Conservation (phyloP, 129 eudicot genomes). For the Lactuca sativa region DNA sequence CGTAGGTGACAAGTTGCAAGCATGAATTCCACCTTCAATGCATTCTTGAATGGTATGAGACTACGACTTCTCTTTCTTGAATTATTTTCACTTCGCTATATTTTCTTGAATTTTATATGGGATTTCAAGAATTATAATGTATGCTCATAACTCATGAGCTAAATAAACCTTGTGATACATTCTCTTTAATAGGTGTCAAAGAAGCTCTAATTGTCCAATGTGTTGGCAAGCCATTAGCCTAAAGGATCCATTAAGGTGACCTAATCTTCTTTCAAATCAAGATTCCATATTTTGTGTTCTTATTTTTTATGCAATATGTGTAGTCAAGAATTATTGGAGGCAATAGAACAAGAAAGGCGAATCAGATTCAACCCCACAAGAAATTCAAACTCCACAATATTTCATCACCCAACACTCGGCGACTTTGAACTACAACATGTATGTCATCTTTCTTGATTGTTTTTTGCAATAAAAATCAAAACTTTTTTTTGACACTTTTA, state of each 20-base stretch:
- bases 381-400: slow-evolving; percentile 60
- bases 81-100: background rate
- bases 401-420: slow-evolving; percentile 73
- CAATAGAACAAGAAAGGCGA: slow-evolving; percentile 62
- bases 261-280: background rate
- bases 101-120: slow-evolving; percentile 1
- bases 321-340: slow-evolving; percentile 81
- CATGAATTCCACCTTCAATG: slow-evolving; percentile 92
- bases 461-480: background rate
- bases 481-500: background rate
- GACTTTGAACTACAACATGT: slow-evolving; percentile 75
- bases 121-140: background rate
- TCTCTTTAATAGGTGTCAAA: slow-evolving; percentile 57
- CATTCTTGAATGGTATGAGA: slow-evolving; percentile 74
- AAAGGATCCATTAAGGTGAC: slow-evolving; percentile 67
- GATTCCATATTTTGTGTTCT: background rate
- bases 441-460: slow-evolving; percentile 8
- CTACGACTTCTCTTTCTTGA: no score
- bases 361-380: slow-evolving; percentile 51
- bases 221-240: slow-evolving; percentile 76
- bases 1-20: slow-evolving; percentile 76
- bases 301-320: background rate
- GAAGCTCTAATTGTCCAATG: slow-evolving; percentile 91
- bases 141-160: background rate
- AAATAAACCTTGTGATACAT: background rate